Evolutionary conservation across 2,329 filamentous ascomycete genomes (phyloP).

Genomic region (Teratosphaeria viscida): DNA sequence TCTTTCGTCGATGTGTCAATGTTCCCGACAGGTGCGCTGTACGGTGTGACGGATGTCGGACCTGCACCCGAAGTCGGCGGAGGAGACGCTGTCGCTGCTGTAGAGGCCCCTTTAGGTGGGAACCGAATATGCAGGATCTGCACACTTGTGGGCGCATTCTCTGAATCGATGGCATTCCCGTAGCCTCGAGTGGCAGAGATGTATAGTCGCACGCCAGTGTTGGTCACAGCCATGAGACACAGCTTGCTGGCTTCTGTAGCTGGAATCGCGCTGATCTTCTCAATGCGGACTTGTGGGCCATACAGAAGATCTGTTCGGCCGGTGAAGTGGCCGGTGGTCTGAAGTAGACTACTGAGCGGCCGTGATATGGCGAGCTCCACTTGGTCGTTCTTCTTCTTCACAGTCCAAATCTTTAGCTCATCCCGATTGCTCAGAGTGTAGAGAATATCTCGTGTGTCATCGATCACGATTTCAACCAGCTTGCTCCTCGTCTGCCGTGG

Average conservation of each 20-base stretch:
- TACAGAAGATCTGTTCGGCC: slow-evolving; percentile 60
- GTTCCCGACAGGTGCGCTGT: slow-evolving; percentile 10
- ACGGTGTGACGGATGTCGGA: slow-evolving; percentile 9
- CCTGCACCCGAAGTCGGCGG: neutral
- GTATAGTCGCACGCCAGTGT: slow-evolving; percentile 83
- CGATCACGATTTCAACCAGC: slow-evolving; percentile 70
- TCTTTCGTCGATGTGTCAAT: slow-evolving; percentile 25
- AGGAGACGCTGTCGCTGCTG: slow-evolving; percentile 4
- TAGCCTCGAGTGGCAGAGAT: slow-evolving; percentile 80
- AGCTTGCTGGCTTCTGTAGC: slow-evolving; percentile 69
- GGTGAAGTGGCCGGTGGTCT: slow-evolving; percentile 78
- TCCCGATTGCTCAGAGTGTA: slow-evolving; percentile 85
- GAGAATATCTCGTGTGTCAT: slow-evolving; percentile 77
- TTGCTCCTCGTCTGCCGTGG: slow-evolving; percentile 42
- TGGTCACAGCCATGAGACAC: slow-evolving; percentile 81
- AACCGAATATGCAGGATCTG: slow-evolving; percentile 96
- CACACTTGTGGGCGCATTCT: slow-evolving; percentile 80
- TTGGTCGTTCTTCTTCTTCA: slow-evolving; percentile 46
- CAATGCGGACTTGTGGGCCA: slow-evolving; percentile 55
- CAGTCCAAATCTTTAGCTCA: slow-evolving; percentile 83
- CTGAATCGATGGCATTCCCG: slow-evolving; percentile 45
- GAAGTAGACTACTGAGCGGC: slow-evolving; percentile 43
- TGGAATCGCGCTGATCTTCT: slow-evolving; percentile 77
- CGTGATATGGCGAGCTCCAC: slow-evolving; percentile 47
- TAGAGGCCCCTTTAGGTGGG: slow-evolving; percentile 48